Percentiles rank a stretch among this genome's conserved stretches.
These are phyloP conservation scores for Lasiosphaeris hirsuta DNA, from an alignment of 495 filamentous ascomycete species.

Conservation along the genomic window DNA sequence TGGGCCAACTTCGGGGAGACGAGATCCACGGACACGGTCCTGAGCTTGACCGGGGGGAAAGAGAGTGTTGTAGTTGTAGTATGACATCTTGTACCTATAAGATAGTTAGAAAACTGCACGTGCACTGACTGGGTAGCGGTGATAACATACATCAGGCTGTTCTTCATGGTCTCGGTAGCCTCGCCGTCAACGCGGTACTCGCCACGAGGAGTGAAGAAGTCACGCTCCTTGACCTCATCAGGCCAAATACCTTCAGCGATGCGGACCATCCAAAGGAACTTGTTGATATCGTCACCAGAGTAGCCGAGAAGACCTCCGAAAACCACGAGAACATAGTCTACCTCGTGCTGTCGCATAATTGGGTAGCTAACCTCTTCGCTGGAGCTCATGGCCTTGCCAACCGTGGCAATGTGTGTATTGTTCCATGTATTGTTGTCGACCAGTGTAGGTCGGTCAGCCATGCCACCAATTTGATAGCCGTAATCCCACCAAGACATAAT, in stretches of 20 bases:
- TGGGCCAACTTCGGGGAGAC: conserved; percentile 81
- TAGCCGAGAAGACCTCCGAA: conserved; percentile 96
- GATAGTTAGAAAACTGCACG: conserved; percentile 32
- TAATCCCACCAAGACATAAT: conserved; percentile 99
- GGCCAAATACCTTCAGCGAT: conserved; percentile 99
- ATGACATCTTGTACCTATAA: conserved; percentile 98
- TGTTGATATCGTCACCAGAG: conserved; percentile 99
- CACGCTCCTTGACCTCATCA: conserved; percentile 94
- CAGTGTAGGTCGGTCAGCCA: conserved; percentile 95
- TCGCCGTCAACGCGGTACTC: conserved; percentile 94
- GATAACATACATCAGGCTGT: conserved; percentile 89
- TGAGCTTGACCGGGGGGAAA: conserved; percentile 90
- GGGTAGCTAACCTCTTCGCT: conserved; percentile 97
- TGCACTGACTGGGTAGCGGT: not conserved
- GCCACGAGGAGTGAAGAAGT: conserved; percentile 91
- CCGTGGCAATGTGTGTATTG: conserved; percentile 99
- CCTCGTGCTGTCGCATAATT: conserved; percentile 96
- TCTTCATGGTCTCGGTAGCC: conserved; percentile 97
- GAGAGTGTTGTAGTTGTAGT: conserved; percentile 92
- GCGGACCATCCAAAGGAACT: conserved; percentile 99
- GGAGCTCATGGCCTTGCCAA: conserved; percentile 98
- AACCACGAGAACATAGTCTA: conserved; percentile 96
- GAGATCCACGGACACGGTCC: conserved; percentile 81
- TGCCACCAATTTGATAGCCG: conserved; percentile 99
- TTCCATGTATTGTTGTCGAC: conserved; percentile 99